Evolutionary conservation across 306 rosid species (phyloP), one percentile per base, ranked within the genome.

Genomic region (Cicer chorassanicum): DNA sequence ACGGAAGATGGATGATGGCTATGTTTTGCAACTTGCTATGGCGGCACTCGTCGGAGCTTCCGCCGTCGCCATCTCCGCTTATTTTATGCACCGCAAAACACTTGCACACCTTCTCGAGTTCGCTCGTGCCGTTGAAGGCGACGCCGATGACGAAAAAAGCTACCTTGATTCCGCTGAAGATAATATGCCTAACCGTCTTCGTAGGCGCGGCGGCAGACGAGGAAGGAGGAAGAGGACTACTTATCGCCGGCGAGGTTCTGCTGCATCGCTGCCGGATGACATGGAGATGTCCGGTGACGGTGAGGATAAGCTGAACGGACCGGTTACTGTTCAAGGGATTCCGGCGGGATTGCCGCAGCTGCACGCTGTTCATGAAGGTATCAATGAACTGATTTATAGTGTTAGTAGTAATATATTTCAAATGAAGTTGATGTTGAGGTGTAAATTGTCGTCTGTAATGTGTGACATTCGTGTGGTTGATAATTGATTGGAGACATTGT

Each of bases 41-140:
- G 98, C 96, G 74, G 96, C 98, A 48, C 84, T 92, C 24, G 83
- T 90, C n/a, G 98, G 98, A 38, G 98, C 98, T 7, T 92, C 96
- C 21, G 38, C 89, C 21, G 93, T 88, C 44, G 94, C 93, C 6
- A 82, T 87, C 54, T 90, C 96, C 38, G 96, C 96, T 1, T 90
- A 88, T 61, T 88, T 84, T 44, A 83, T 90, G 86, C 98, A 92
- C 84, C 89, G 88, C 13, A 92, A 86, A 73, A 90, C 96, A 78
- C 88, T 90, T 45, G 57, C 84, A 15, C 96, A 92, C 64, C 85
- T 92, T 19, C 84, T 92, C 8, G 92, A 92, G 76, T 87, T 87
- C 19, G 91, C 93, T 6, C 89, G 87, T 81, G 79, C 87, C 42
- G 87, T 84, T 50, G 96, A 89, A 24, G 68, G 57, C 6, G 70